Conservation (phyloP, 2,329 filamentous ascomycete species). For the Fusarium sp. region DNA sequence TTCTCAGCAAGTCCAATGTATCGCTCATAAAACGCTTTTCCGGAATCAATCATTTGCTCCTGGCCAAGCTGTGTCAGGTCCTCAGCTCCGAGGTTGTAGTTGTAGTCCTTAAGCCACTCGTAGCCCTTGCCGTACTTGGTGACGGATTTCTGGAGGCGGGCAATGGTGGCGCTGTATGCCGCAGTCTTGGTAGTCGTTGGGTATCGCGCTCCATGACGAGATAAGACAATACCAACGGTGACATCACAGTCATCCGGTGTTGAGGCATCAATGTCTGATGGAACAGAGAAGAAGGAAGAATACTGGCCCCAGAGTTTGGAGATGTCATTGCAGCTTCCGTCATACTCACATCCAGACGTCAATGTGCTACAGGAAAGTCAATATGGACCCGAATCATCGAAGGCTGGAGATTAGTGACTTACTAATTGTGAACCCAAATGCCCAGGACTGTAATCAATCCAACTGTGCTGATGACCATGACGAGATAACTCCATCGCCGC, state of each 20-base stretch:
- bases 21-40: slow-evolving; percentile 80
- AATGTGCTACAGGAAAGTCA: slow-evolving; percentile 23
- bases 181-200: slow-evolving; percentile 79
- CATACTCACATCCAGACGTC: slow-evolving; percentile 45
- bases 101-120: slow-evolving; percentile 79
- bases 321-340: slow-evolving; percentile 66
- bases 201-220: slow-evolving; percentile 87
- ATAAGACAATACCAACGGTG: slow-evolving; percentile 86
- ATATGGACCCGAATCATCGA: neutral
- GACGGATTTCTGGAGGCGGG: slow-evolving; percentile 72
- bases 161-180: slow-evolving; percentile 74
- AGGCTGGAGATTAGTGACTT: neutral
- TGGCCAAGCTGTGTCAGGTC: slow-evolving; percentile 78
- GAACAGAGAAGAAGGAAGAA: slow-evolving; percentile 84
- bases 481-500: slow-evolving; percentile 41
- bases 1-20: slow-evolving; percentile 75
- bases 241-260: slow-evolving; percentile 79
- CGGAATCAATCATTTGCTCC: slow-evolving; percentile 80
- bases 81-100: slow-evolving; percentile 79
- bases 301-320: slow-evolving; percentile 88
- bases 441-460: slow-evolving; percentile 34
- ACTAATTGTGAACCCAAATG: slow-evolving; percentile 44
- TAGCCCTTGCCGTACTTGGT: slow-evolving; percentile 74
- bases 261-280: slow-evolving; percentile 72
- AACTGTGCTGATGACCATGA: slow-evolving; percentile 41